These are phyloP conservation scores for Penicillium bovifimosum DNA, from an alignment of 495 filamentous ascomycete genomes.

Conservation along the genomic window DNA sequence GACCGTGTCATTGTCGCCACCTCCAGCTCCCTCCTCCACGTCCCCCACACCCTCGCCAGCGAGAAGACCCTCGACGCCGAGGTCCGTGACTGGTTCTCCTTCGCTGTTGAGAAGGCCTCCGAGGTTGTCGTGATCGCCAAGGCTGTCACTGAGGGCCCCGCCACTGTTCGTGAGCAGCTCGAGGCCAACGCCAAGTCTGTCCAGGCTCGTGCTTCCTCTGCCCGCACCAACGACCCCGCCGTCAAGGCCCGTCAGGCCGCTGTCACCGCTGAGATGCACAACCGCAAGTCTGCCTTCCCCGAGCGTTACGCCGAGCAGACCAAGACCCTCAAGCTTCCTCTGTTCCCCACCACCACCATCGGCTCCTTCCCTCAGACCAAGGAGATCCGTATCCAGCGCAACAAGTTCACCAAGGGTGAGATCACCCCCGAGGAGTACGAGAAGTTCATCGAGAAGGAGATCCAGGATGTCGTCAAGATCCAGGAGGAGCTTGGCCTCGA, in stretches of 20 bases:
- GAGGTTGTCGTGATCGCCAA: constrained; percentile 94
- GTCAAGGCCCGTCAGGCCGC: constrained; percentile 92
- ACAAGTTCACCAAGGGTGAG: constrained; percentile 97
- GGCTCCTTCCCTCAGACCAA: constrained; percentile 99
- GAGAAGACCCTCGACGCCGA: constrained; percentile 95
- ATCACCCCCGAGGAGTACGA: constrained; percentile 90
- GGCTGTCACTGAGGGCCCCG: constrained; percentile 86
- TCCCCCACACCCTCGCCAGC: constrained; percentile 91
- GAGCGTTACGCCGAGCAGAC: constrained; percentile 78
- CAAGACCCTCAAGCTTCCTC: constrained; percentile 79
- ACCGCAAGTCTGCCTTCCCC: constrained; percentile 85
- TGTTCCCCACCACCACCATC: constrained; percentile 98
- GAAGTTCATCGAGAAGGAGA: constrained; percentile 97
- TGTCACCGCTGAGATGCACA: constrained; percentile 78
- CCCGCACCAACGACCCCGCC: constrained; percentile 89
- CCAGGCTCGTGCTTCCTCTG: constrained; percentile 80
- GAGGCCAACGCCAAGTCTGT: constrained; percentile 93
- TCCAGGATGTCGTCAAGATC: constrained; percentile 83
- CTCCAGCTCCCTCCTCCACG: constrained; percentile 95
- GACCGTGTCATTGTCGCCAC: constrained; percentile 94
- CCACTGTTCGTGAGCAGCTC: constrained; percentile 74
- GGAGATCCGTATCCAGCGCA: constrained; percentile 91
- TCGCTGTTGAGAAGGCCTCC: constrained; percentile 87
- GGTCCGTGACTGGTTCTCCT: constrained; percentile 96
- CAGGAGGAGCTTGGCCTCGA: constrained; percentile 97